phyloP scores from a whole-genome alignment of 495 filamentous ascomycete genomes.

The Penicillium subrubescens region DNA sequence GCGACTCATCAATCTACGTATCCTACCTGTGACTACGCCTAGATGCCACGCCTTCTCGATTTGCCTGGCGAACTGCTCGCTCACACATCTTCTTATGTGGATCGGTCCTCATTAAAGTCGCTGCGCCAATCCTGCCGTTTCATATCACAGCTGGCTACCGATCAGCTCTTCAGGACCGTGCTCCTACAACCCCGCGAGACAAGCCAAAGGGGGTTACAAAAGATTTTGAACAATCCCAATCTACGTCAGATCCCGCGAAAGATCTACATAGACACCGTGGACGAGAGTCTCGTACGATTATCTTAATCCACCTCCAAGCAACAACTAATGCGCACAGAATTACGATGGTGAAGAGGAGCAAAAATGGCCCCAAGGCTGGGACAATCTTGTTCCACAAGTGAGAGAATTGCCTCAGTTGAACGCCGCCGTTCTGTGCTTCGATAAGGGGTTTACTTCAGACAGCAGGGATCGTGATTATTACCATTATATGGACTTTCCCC shows the following conservation, averaged over 20 bases:
- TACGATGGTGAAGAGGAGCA: conserved; percentile 12
- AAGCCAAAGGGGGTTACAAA: conserved; percentile 11
- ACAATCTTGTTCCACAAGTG: conserved; percentile 7
- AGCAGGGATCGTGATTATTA: neutral
- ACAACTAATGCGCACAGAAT: conserved; percentile 10
- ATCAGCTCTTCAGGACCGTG: conserved; percentile 14
- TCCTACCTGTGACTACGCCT: conserved; percentile 10
- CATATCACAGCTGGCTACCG: conserved; percentile 15
- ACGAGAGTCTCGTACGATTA: conserved; percentile 11
- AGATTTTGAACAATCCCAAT: conserved; percentile 13
- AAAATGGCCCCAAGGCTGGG: conserved; percentile 6
- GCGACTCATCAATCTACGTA: conserved; percentile 11
- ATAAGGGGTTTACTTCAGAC: conserved; percentile 11
- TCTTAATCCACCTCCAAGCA: conserved; percentile 12
- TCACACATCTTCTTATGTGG: conserved; percentile 4
- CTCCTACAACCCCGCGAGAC: conserved; percentile 7
- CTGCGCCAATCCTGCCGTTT: conserved; percentile 12
- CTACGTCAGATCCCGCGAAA: conserved; percentile 12
- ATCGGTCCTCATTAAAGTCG: conserved; percentile 11
- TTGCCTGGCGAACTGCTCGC: conserved; percentile 7
- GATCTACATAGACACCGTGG: conserved; percentile 15
- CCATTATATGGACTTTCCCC: conserved; percentile 2
- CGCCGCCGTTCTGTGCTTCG: conserved; percentile 23
- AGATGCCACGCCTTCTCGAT: conserved; percentile 9
- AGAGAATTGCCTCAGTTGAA: conserved; percentile 20